Conservation (phyloP, 2,329 filamentous ascomycete species). For the Dothideomycetidae sp. region DNA sequence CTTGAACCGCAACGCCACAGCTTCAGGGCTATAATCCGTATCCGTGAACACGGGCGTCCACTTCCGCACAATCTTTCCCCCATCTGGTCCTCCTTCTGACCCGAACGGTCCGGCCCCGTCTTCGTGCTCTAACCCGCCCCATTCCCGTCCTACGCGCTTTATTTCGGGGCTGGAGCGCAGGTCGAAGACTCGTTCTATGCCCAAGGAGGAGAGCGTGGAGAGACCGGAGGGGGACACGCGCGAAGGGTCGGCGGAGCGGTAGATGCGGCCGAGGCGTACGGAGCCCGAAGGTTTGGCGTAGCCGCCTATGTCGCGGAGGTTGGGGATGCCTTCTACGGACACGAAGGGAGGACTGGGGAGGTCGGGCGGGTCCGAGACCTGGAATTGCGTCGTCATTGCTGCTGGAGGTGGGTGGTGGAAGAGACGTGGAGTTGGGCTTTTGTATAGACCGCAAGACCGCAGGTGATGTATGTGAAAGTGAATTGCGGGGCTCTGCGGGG, state of each 20-base stretch:
- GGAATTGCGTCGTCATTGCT: constrained; percentile 4
- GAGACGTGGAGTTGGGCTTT: no score
- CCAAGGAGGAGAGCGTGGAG: constrained; percentile 36
- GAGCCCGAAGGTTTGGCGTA: constrained; percentile 22
- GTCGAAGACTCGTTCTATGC: constrained; percentile 55
- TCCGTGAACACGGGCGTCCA: constrained; percentile 53
- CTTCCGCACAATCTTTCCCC: constrained; percentile 38
- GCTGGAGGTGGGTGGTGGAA: neutral
- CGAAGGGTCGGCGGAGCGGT: constrained; percentile 54
- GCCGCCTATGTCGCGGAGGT: constrained; percentile 55
- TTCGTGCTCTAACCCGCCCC: constrained; percentile 18
- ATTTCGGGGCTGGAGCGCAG: constrained; percentile 50
- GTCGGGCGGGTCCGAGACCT: constrained; percentile 7
- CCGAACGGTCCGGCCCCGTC: constrained; percentile 17
- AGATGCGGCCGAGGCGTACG: constrained; percentile 43
- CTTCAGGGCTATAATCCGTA: constrained; percentile 47
- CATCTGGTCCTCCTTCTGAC: constrained; percentile 21
- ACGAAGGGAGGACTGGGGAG: constrained; percentile 21
- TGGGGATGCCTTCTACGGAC: constrained; percentile 43
- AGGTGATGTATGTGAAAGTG: neutral
- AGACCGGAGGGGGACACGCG: constrained; percentile 41
- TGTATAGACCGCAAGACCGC: no score
- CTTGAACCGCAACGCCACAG: constrained; percentile 45
- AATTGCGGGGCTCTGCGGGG: neutral
- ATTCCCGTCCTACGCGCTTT: constrained; percentile 26